Conservation (phyloP, 371 early-diverging fungal genomes). For the Apophysomyces variabilis region DNA sequence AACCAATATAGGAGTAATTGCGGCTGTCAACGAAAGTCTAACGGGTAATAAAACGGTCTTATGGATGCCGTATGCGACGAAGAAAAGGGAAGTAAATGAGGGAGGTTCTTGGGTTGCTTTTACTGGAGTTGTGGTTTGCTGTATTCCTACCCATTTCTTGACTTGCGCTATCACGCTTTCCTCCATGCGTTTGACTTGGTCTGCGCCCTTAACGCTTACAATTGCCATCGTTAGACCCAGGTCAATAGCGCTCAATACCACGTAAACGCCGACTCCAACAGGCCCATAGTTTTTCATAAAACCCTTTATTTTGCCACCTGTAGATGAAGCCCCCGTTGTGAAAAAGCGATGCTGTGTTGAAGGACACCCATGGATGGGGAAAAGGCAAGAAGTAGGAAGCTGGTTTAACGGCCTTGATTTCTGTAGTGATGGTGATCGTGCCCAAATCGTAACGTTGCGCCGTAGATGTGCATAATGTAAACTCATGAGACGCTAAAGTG, state of each 20-base stretch:
- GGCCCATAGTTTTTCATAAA: slow-evolving; percentile 43
- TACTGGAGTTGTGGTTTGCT: slow-evolving; percentile 13
- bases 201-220: slow-evolving; percentile 35
- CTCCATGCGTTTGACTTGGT: slow-evolving; percentile 31
- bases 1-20: slow-evolving; percentile 33
- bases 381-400: too few species aligned
- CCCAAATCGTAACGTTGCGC: too few species aligned
- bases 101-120: slow-evolving; percentile 21
- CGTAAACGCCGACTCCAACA: slow-evolving; percentile 37
- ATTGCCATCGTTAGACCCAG: slow-evolving; percentile 39
- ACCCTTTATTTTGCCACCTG: slow-evolving; percentile 19
- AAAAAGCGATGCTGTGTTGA: background rate
- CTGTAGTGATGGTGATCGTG: too few species aligned
- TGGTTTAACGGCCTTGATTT: too few species aligned
- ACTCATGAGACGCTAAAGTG: too few species aligned
- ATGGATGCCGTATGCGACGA: slow-evolving; percentile 45
- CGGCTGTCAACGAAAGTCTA: slow-evolving; percentile 38
- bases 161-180: slow-evolving; percentile 26
- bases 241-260: slow-evolving; percentile 32
- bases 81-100: slow-evolving; percentile 30
- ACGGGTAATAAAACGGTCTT: slow-evolving; percentile 41
- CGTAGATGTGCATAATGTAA: too few species aligned
- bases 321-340: background rate
- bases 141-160: slow-evolving; percentile 27
- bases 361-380: too few species aligned